A percentile compares a stretch with the other conserved stretches of the same genome.
These are phyloP conservation scores for Cicer bijugum DNA, from an alignment of 306 rosid genomes.

Conservation along the genomic window DNA sequence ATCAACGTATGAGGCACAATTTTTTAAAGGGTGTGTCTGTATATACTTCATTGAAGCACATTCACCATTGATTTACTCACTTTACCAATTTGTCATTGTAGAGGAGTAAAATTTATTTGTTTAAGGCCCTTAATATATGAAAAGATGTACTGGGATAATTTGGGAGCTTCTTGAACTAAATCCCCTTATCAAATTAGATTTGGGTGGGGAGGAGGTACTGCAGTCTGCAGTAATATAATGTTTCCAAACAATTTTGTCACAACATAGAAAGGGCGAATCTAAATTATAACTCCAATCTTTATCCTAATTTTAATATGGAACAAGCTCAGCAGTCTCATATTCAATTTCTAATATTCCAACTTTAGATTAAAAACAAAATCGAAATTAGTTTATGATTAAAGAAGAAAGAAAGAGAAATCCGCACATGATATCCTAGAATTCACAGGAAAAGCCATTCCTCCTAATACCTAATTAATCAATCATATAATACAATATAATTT, in stretches of 20 bases:
- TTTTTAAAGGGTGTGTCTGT: background rate
- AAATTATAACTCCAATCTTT: constrained; percentile 6
- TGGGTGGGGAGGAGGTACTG: no score
- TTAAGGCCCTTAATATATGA: background rate
- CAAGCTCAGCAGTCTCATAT: background rate
- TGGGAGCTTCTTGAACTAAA: constrained; percentile 1
- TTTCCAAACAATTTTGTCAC: background rate
- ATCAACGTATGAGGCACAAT: constrained; percentile 21
- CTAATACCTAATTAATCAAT: constrained; percentile 22
- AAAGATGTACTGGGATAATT: background rate
- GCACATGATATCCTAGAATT: background rate
- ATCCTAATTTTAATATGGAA: constrained; percentile 1
- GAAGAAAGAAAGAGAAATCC: background rate
- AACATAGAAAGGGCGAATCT: background rate
- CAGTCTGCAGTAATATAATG: background rate
- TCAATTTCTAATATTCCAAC: background rate
- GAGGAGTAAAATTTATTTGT: background rate
- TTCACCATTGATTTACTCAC: no score
- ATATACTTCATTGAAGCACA: constrained; percentile 11
- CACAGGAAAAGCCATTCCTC: background rate
- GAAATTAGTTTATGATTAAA: background rate
- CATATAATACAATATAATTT: background rate
- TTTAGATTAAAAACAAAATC: background rate
- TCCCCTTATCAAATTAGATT: background rate
- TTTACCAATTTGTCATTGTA: no score